phyloP scores from a whole-genome alignment of 2,329 filamentous ascomycete species.

The Botrytis byssoidea region DNA sequence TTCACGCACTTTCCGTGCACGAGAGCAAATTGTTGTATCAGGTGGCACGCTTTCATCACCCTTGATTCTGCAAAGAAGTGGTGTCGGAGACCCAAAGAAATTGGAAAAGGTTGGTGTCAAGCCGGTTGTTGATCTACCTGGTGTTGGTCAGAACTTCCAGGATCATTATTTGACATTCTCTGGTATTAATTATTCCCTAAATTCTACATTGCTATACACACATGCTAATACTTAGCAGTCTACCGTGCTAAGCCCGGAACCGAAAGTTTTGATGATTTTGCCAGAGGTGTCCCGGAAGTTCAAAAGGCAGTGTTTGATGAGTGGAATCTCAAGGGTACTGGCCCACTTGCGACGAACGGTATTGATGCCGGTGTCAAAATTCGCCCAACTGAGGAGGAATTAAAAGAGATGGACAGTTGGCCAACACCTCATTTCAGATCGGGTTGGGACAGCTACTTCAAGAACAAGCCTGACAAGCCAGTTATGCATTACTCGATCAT shows the following conservation, averaged over 20 bases:
- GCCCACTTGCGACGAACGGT: slow-evolving; percentile 41
- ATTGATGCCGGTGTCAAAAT: slow-evolving; percentile 54
- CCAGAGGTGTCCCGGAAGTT: slow-evolving; percentile 67
- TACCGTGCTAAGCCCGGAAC: slow-evolving; percentile 46
- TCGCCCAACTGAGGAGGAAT: slow-evolving; percentile 56
- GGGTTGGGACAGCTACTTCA: slow-evolving; percentile 80
- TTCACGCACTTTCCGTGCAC: slow-evolving; percentile 37
- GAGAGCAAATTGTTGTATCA: slow-evolving; percentile 49
- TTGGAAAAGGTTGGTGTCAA: slow-evolving; percentile 49
- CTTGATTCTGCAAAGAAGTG: slow-evolving; percentile 59
- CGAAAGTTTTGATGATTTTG: slow-evolving; percentile 79
- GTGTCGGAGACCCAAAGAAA: slow-evolving; percentile 52
- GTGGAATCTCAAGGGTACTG: slow-evolving; percentile 77
- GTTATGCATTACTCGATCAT: slow-evolving; percentile 85
- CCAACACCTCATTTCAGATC: slow-evolving; percentile 71
- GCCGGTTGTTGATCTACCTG: slow-evolving; percentile 48
- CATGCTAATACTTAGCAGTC: slow-evolving; percentile 14
- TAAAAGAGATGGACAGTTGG: slow-evolving; percentile 56
- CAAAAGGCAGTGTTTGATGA: slow-evolving; percentile 73
- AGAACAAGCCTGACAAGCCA: slow-evolving; percentile 80
- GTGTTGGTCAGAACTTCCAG: slow-evolving; percentile 55
- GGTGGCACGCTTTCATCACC: slow-evolving; percentile 41
- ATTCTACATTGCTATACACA: too few species aligned
- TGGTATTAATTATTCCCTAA: slow-evolving; percentile 22
- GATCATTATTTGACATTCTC: slow-evolving; percentile 56